Evolutionary conservation across 208 protist species (phyloP).

Genomic region (Blastocrithidia nonstop): DNA sequence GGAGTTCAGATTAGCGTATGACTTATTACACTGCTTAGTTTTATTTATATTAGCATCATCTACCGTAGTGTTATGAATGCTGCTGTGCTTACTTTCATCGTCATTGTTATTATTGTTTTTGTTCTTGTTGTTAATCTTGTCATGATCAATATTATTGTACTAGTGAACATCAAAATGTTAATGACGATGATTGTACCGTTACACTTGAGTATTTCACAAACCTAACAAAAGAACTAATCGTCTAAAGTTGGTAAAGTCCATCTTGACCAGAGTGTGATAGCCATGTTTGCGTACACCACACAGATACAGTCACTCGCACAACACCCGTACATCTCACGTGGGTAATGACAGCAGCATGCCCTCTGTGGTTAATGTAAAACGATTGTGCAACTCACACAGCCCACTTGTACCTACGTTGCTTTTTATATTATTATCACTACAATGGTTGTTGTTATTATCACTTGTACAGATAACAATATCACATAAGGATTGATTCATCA

Average conservation of each 20-base stretch:
- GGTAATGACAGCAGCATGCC: constrained; percentile 21
- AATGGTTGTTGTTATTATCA: too few species aligned
- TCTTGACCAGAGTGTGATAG: constrained; percentile 26
- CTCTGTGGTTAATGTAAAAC: constrained; percentile 30
- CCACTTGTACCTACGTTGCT: too few species aligned
- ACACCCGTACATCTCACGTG: constrained; percentile 21
- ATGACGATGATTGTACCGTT: constrained; percentile 10
- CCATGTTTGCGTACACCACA: constrained; percentile 22
- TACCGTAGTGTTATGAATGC: too few species aligned
- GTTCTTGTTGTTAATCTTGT: neutral
- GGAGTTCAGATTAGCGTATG: too few species aligned
- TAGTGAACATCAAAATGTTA: neutral
- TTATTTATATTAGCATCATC: too few species aligned
- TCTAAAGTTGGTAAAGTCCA: constrained; percentile 44
- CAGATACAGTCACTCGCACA: constrained; percentile 26
- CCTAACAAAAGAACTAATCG: constrained; percentile 42
- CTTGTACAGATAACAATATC: too few species aligned
- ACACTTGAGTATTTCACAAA: too few species aligned
- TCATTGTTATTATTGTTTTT: neutral
- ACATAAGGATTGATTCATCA: too few species aligned
- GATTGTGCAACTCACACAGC: too few species aligned
- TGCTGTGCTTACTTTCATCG: neutral
- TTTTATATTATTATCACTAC: too few species aligned
- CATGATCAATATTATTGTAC: neutral
- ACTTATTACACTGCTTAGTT: too few species aligned